A percentile compares a stretch with the other conserved stretches of the same genome.
Conservation (phyloP, 192 early-diverging fungal genomes). For the Backusella tuberculispora region DNA sequence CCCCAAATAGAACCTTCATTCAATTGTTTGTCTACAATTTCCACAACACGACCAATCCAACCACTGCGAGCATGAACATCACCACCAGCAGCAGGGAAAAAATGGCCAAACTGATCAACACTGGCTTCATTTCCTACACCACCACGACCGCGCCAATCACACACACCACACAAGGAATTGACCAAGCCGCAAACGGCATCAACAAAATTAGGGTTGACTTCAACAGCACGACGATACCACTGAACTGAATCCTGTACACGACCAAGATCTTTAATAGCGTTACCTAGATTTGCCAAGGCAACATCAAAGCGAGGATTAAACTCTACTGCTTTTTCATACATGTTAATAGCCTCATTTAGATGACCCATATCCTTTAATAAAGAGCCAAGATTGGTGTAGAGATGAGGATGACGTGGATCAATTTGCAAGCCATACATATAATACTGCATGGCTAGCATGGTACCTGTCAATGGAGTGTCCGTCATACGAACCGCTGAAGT, state of each 20-base stretch:
- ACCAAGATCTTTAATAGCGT: slow-evolving; percentile 91
- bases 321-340: slow-evolving; percentile 90
- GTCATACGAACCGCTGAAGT: slow-evolving; percentile 20
- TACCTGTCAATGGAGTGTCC: slow-evolving; percentile 55
- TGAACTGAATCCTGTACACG: slow-evolving; percentile 86
- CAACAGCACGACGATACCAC: slow-evolving; percentile 83
- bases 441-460: slow-evolving; percentile 81
- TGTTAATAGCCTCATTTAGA: slow-evolving; percentile 78
- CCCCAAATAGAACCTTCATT: slow-evolving; percentile 64
- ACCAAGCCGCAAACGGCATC: slow-evolving; percentile 92
- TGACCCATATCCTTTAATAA: slow-evolving; percentile 90
- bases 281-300: slow-evolving; percentile 90
- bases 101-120: slow-evolving; percentile 41
- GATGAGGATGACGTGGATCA: slow-evolving; percentile 83
- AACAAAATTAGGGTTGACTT: slow-evolving; percentile 87
- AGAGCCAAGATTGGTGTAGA: slow-evolving; percentile 94
- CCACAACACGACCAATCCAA: slow-evolving; percentile 76
- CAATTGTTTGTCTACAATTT: slow-evolving; percentile 82
- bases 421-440: slow-evolving; percentile 86
- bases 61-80: slow-evolving; percentile 44
- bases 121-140: slow-evolving; percentile 54
- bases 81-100: slow-evolving; percentile 20
- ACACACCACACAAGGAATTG: slow-evolving; percentile 85
- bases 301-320: slow-evolving; percentile 89
- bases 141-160: slow-evolving; percentile 86